phyloP scores from a whole-genome alignment of 2,329 filamentous ascomycete species.

The Aulographum hederae region DNA sequence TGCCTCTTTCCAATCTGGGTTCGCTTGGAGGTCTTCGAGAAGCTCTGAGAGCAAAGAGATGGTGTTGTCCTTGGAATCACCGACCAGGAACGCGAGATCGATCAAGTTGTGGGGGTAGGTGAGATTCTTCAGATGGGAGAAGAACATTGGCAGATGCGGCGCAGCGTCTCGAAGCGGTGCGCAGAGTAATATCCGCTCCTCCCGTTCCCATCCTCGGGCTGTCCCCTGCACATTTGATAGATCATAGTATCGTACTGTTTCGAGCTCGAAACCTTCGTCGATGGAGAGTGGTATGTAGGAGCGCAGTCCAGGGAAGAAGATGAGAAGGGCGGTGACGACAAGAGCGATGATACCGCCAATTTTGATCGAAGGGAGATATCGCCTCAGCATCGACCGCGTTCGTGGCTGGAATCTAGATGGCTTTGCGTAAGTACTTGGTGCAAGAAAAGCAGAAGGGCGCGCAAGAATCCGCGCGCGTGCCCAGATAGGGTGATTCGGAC shows the following conservation, averaged over 20 bases:
- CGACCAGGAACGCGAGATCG: slow-evolving; percentile 90
- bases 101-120: slow-evolving; percentile 96
- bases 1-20: slow-evolving; percentile 59
- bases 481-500: slow-evolving; percentile 4
- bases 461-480: slow-evolving; percentile 5
- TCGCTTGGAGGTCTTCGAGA: slow-evolving; percentile 61
- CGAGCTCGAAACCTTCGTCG: slow-evolving; percentile 62
- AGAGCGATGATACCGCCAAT: slow-evolving; percentile 42
- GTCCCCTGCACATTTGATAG: slow-evolving; percentile 81
- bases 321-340: slow-evolving; percentile 43
- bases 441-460: too few species aligned
- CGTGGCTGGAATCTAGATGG: slow-evolving; percentile 62
- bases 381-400: slow-evolving; percentile 52
- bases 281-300: slow-evolving; percentile 40
- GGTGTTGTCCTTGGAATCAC: slow-evolving; percentile 89
- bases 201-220: slow-evolving; percentile 84
- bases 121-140: slow-evolving; percentile 88
- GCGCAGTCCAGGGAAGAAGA: slow-evolving; percentile 60
- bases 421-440: not conserved
- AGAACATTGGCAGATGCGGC: slow-evolving; percentile 91
- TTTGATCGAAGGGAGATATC: slow-evolving; percentile 53
- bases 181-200: slow-evolving; percentile 87
- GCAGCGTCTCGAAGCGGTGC: slow-evolving; percentile 88
- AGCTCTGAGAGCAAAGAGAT: slow-evolving; percentile 56
- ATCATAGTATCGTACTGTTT: slow-evolving; percentile 96